phyloP scores from a whole-genome alignment of 2,329 filamentous ascomycete genomes.

The Aspergillus arachidicola region DNA sequence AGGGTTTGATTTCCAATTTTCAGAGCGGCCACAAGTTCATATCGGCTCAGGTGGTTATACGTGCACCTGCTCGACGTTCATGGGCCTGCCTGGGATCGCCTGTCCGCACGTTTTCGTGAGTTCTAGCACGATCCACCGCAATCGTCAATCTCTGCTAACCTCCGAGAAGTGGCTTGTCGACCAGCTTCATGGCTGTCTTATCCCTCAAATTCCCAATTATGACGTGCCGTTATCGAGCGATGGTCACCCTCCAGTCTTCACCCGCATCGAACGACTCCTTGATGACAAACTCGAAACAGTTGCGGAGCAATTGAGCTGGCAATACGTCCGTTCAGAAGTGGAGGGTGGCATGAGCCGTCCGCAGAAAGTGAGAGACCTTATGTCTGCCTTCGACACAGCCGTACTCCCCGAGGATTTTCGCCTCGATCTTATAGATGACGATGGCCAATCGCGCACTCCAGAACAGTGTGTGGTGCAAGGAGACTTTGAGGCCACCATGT shows the following conservation, averaged over 20 bases:
- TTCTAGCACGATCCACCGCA: constrained; percentile 4
- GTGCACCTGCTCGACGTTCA: constrained; percentile 42
- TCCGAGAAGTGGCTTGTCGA: constrained; percentile 45
- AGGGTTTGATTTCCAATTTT: constrained; percentile 42
- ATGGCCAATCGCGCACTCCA: constrained; percentile 34
- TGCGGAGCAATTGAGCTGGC: constrained; percentile 38
- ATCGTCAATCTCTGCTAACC: constrained; percentile 11
- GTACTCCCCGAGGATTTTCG: constrained; percentile 47
- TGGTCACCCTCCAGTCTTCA: constrained; percentile 34
- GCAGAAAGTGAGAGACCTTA: constrained; percentile 47
- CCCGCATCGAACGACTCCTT: constrained; percentile 36
- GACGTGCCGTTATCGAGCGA: constrained; percentile 34
- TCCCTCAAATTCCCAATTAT: constrained; percentile 29
- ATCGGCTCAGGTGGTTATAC: constrained; percentile 31
- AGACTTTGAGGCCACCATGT: constrained; percentile 49
- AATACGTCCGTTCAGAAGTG: constrained; percentile 31
- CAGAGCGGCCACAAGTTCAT: constrained; percentile 38
- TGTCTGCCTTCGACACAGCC: constrained; percentile 47
- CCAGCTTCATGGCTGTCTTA: constrained; percentile 41
- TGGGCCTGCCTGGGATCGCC: constrained; percentile 31
- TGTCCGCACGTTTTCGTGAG: constrained; percentile 49
- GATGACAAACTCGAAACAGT: constrained; percentile 35
- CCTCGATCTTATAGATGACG: constrained; percentile 41
- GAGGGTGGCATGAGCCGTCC: constrained; percentile 38
- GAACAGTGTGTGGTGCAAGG: constrained; percentile 49